These are phyloP conservation scores for Prosopis cineraria DNA, from an alignment of 306 rosid species.

Conservation along the genomic window DNA sequence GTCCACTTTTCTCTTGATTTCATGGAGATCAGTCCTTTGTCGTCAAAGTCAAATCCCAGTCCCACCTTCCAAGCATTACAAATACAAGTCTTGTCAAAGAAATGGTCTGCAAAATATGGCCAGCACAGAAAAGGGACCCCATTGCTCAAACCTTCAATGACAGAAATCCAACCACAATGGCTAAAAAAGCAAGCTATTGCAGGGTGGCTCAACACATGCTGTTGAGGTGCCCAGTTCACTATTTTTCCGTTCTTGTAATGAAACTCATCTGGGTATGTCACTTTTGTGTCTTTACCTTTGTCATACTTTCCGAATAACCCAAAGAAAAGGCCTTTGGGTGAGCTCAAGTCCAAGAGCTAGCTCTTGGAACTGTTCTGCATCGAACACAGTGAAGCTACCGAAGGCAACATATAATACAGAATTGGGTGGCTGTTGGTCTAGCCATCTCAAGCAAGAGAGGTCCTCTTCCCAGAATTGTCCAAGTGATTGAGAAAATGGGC, in stretches of 20 bases:
- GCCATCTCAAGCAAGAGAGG: neutral
- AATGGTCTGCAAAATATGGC: neutral
- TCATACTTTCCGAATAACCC: too few relatives aligned
- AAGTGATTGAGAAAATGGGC: neutral
- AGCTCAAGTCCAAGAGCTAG: neutral
- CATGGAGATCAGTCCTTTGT: neutral
- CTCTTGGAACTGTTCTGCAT: neutral
- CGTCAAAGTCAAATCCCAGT: neutral
- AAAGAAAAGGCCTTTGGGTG: neutral
- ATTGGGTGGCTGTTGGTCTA: neutral
- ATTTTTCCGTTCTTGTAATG: neutral
- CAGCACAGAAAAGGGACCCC: neutral
- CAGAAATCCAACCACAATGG: neutral
- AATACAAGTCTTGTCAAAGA: neutral
- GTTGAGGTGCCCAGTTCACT: neutral
- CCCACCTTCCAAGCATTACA: neutral
- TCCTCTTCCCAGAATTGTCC: neutral
- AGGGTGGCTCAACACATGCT: neutral
- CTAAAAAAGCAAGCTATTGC: neutral
- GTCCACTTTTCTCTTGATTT: neutral
- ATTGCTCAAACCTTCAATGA: neutral
- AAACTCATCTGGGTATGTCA: neutral
- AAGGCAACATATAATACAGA: neutral
- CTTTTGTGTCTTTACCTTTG: too few relatives aligned
- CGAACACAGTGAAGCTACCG: neutral